Conservation (phyloP, 305 asterid species). For the Fraxinus velutina region DNA sequence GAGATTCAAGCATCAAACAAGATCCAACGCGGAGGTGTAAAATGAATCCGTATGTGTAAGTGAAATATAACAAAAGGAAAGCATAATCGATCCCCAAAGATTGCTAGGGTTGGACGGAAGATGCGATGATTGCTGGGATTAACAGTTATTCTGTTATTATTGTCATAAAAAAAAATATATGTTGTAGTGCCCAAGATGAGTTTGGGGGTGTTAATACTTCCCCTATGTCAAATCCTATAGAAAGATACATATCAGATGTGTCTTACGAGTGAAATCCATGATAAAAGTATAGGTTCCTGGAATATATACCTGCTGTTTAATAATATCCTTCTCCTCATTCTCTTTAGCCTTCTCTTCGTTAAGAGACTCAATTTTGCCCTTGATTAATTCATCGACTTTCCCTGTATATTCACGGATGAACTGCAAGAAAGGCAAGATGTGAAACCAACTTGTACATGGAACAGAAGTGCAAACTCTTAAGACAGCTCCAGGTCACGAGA, state of each 20-base stretch:
- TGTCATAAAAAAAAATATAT: background rate
- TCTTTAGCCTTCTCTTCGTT: slow-evolving; percentile 77
- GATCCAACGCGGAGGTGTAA: background rate
- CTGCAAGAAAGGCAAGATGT: slow-evolving; percentile 39
- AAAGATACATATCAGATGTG: background rate
- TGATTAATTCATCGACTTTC: slow-evolving; percentile 86
- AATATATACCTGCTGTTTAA: slow-evolving; percentile 73
- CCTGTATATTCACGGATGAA: slow-evolving; percentile 94
- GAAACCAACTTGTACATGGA: slow-evolving; percentile 18
- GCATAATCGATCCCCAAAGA: background rate
- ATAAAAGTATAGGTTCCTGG: background rate
- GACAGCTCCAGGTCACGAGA: background rate
- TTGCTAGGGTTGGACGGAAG: background rate
- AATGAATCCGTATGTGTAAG: background rate
- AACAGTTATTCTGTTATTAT: background rate
- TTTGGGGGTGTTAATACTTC: background rate
- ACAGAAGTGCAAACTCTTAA: background rate
- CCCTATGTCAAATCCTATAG: background rate
- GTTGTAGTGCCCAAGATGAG: background rate
- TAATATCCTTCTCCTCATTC: slow-evolving; percentile 74
- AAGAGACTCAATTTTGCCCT: slow-evolving; percentile 76
- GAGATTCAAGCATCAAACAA: background rate
- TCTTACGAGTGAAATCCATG: background rate
- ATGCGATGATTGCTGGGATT: background rate
- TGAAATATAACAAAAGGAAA: background rate